Evolutionary conservation across 768 basidiomycete species (phyloP).

Genomic region (Leccinum uliginosum): DNA sequence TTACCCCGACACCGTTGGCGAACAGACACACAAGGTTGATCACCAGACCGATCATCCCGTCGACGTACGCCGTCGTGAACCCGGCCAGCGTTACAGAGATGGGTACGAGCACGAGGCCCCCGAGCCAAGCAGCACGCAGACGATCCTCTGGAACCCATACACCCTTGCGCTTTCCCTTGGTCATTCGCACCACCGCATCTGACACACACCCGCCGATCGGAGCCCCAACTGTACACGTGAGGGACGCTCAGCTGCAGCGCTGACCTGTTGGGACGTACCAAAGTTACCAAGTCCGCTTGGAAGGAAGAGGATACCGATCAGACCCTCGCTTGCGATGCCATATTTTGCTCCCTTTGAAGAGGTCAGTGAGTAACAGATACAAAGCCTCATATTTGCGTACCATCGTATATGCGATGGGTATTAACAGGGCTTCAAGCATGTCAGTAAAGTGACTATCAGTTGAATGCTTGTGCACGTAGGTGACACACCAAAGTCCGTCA

Average conservation of each 20-base stretch:
- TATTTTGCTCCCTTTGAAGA: conserved; percentile 42
- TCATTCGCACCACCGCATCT: conserved; percentile 46
- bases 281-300: conserved; percentile 26
- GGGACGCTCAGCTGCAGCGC: background rate
- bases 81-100: conserved; percentile 48
- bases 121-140: conserved; percentile 47
- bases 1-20: conserved; percentile 59
- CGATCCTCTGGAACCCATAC: conserved; percentile 69
- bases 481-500: conserved; percentile 35
- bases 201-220: conserved; percentile 57
- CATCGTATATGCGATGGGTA: conserved; percentile 65
- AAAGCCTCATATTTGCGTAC: conserved; percentile 33
- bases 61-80: conserved; percentile 45
- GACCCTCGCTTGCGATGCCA: conserved; percentile 17
- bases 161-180: conserved; percentile 47
- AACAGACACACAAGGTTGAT: conserved; percentile 56
- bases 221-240: conserved; percentile 46
- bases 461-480: too few relatives aligned
- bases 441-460: background rate
- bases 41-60: conserved; percentile 45
- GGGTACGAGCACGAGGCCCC: conserved; percentile 49
- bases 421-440: conserved; percentile 36
- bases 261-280: conserved; percentile 5
- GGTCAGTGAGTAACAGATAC: background rate
- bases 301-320: conserved; percentile 25